Evolutionary conservation across 2,329 filamentous ascomycete genomes (phyloP), one percentile per base, ranked within the genome.

Genomic region (Curvularia spicifera): DNA sequence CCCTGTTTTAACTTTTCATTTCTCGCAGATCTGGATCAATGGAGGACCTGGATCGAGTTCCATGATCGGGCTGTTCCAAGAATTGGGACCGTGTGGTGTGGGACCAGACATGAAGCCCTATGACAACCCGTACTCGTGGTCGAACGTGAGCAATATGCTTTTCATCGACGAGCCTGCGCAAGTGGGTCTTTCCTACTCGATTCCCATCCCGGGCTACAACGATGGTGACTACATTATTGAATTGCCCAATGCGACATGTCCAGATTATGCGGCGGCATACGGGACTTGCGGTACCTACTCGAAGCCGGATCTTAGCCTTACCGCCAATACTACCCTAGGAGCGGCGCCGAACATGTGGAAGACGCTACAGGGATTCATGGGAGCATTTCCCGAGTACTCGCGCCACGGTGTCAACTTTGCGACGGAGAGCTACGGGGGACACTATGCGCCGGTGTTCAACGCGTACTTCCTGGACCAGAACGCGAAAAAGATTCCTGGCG

Each of bases 161-260:
- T 91, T 89, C 74, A 85, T 91, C 64, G 88, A 91, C 65, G 84
- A 91, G 71, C 89, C 85, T 8, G 83, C 81, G 9, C 82, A 84
- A 46, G 82, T 85, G 4, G 86, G 86, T 0, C 84, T 87, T 66
- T 85, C 82, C 10, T 88, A 87, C 69, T 78, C 78, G 4, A 71
- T 76, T 12, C 76, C 79, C 0, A 73, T 81, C 6, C 76, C 79
- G 20, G 79, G 63, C 1, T 81, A 80, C 58, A 65, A 57, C n/a
- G 72, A 78, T 2, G 56, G 45, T 2, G 65, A 67, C 1, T 68
- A 66, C 31, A 77, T 85, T 37, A 71, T 85, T 24, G 68, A 76
- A 29, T 67, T 85, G 9, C 81, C 82, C 0, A 74, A 81, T 52
- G 75, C 73, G 8, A 80, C 72, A 8, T 85, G 83, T 57, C 83